phyloP scores from a whole-genome alignment of 805 yeast species.

The Monosporozyma solicola region DNA sequence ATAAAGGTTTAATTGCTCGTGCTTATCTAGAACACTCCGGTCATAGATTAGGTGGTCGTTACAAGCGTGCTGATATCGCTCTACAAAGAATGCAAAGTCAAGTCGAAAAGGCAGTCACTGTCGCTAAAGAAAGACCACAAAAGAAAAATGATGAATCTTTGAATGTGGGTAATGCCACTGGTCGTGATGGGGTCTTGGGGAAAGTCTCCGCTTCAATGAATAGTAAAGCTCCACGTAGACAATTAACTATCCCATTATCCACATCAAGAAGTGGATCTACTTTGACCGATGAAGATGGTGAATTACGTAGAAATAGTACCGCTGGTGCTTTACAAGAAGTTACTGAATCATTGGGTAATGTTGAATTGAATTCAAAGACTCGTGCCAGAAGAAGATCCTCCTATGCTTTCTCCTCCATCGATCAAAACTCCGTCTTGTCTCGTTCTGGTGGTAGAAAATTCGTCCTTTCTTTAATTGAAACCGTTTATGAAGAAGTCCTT shows the following conservation, averaged over 20 bases:
- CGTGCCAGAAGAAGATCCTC: conserved; percentile 30
- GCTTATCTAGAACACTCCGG: conserved; percentile 89
- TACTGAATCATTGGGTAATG: conserved; percentile 25
- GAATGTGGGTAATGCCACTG: conserved; percentile 35
- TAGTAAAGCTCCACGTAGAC: conserved; percentile 81
- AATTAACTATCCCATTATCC: conserved; percentile 48
- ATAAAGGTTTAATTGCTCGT: conserved; percentile 76
- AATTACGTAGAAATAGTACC: conserved; percentile 5
- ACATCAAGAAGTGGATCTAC: conserved; percentile 5
- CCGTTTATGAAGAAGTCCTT: conserved; percentile 66
- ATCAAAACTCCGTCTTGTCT: conserved; percentile 28
- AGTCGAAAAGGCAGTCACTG: conserved; percentile 91
- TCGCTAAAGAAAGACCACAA: conserved; percentile 78
- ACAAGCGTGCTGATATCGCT: conserved; percentile 80
- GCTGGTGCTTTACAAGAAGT: conserved; percentile 25
- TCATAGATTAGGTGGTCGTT: conserved; percentile 78
- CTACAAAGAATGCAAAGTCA: conserved; percentile 97
- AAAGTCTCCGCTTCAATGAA: conserved; percentile 73
- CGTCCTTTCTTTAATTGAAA: conserved; percentile 63
- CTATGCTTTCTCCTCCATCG: conserved; percentile 28
- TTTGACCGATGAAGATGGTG: conserved; percentile 14
- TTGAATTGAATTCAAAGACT: conserved; percentile 19
- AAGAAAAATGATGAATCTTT: conserved; percentile 10
- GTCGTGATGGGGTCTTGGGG: conserved; percentile 81
- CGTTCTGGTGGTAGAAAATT: conserved; percentile 41